Conservation (phyloP, 2,329 filamentous ascomycete species). For the Trichoderma lentiforme region DNA sequence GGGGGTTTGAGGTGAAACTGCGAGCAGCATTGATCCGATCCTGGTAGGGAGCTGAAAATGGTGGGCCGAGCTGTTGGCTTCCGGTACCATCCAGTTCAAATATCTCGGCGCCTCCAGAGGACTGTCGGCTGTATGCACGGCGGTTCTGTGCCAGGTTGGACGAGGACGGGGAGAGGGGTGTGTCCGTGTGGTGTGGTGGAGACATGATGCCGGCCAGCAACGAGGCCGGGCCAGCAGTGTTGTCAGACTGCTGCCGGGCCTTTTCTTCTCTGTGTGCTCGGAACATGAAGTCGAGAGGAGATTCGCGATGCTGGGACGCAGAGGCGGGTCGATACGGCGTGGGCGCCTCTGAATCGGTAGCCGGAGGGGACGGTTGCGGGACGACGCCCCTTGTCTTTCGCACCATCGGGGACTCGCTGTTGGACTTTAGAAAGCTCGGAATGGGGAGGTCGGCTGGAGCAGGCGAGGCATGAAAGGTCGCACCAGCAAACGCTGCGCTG, state of each 20-base stretch:
- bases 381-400: conserved; percentile 36
- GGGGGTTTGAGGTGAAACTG: conserved; percentile 29
- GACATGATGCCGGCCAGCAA: conserved; percentile 50
- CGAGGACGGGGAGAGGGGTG: conserved; percentile 23
- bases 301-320: conserved; percentile 49
- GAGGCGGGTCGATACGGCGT: conserved; percentile 41
- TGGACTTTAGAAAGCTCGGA: conserved; percentile 78
- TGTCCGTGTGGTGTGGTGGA: conserved; percentile 38
- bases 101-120: conserved; percentile 27
- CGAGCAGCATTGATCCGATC: conserved; percentile 59
- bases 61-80: conserved; percentile 55
- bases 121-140: conserved; percentile 25
- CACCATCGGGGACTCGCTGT: conserved; percentile 58
- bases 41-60: conserved; percentile 65
- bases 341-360: conserved; percentile 50
- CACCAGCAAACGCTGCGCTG: conserved; percentile 75
- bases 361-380: conserved; percentile 49
- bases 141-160: conserved; percentile 27
- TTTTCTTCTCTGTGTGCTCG: conserved; percentile 79
- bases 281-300: conserved; percentile 88
- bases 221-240: conserved; percentile 42
- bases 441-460: conserved; percentile 86
- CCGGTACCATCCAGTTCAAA: conserved; percentile 62
- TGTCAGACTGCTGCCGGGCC: conserved; percentile 55
- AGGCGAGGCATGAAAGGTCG: conserved; percentile 92